A percentile compares a stretch with the other conserved stretches of the same genome.
Evolutionary conservation across 345 rosid species (phyloP).

Genomic region (Acer campestre): DNA sequence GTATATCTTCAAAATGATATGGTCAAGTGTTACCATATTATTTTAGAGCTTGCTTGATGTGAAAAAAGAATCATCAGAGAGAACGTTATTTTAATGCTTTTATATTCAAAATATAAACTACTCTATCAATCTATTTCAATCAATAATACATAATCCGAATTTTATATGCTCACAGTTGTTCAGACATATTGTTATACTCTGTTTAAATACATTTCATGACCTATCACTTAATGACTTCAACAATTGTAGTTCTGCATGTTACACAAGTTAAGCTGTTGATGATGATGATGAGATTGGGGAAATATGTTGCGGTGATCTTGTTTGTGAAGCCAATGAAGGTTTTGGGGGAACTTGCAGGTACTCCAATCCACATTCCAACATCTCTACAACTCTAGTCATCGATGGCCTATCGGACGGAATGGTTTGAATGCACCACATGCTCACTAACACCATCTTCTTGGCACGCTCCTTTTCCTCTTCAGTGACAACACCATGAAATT

Average conservation of each 20-base stretch:
- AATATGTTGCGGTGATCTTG: background rate
- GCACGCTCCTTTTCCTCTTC: conserved; percentile 20
- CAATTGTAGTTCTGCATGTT: too few species aligned
- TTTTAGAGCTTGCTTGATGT: too few species aligned
- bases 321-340: conserved; percentile 6
- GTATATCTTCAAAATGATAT: too few species aligned
- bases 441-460: conserved; percentile 35
- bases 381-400: conserved; percentile 39
- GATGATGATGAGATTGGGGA: background rate
- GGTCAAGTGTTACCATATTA: too few species aligned
- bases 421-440: conserved; percentile 51
- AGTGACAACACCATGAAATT: background rate
- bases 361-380: conserved; percentile 12
- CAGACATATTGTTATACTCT: background rate
- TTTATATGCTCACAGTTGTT: too few species aligned
- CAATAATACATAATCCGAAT: too few species aligned
- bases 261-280: background rate
- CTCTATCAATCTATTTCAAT: too few species aligned
- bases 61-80: too few species aligned
- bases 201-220: background rate
- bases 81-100: too few species aligned
- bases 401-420: conserved; percentile 49
- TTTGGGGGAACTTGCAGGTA: conserved; percentile 18
- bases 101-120: too few species aligned
- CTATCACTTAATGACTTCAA: background rate